A percentile compares a stretch with the other conserved stretches of the same genome.
Conservation (phyloP, 306 rosid genomes). For the Argentina anserina region DNA sequence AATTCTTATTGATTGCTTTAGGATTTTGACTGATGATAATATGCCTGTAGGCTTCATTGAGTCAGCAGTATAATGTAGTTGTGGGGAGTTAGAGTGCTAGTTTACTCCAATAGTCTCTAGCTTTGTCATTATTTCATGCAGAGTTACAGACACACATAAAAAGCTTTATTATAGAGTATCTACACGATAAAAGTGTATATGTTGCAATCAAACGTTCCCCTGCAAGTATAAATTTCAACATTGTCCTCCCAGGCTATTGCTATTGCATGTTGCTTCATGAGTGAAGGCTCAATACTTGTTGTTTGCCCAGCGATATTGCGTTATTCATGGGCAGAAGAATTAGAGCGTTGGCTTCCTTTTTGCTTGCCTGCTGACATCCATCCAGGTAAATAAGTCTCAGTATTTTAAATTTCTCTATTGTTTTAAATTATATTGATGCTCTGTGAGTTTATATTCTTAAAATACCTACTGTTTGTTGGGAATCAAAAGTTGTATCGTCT, state of each 20-base stretch:
- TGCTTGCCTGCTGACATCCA: slow-evolving; percentile 86
- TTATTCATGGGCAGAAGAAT: slow-evolving; percentile 92
- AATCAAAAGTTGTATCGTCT: not conserved
- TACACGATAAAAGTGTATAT: not conserved
- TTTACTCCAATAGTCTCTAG: not conserved
- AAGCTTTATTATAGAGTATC: not conserved
- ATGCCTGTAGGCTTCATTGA: not conserved
- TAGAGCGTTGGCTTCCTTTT: slow-evolving; percentile 91
- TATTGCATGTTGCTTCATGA: slow-evolving; percentile 74
- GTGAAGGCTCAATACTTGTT: slow-evolving; percentile 77
- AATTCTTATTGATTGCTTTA: not conserved
- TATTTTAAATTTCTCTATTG: slow-evolving; percentile 2
- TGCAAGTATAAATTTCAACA: not conserved
- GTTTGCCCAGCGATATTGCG: slow-evolving; percentile 97
- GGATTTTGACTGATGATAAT: not conserved
- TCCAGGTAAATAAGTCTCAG: slow-evolving; percentile 50
- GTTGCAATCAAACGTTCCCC: not conserved
- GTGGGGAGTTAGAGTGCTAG: not conserved
- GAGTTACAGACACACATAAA: not conserved
- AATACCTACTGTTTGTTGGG: not conserved
- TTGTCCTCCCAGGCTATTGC: slow-evolving; percentile 72
- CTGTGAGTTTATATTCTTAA: not conserved
- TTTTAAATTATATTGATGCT: slow-evolving; percentile 13
- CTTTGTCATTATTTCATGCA: not conserved
- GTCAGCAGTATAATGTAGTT: not conserved